These are phyloP conservation scores for Anthostomella pinea DNA, from an alignment of 2,329 filamentous ascomycete genomes.

Conservation along the genomic window DNA sequence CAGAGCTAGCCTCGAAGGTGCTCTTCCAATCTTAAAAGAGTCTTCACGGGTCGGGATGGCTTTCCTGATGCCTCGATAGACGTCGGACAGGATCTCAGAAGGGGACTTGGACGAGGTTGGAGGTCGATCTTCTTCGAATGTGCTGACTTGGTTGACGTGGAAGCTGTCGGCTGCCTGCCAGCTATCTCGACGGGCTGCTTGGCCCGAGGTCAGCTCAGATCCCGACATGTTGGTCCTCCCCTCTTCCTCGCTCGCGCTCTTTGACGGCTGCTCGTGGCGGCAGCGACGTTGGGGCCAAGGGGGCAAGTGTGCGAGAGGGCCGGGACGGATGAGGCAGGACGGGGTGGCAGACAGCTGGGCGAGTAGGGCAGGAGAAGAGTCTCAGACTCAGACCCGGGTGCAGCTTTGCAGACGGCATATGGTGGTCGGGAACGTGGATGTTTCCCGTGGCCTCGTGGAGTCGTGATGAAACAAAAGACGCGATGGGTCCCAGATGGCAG, in stretches of 20 bases:
- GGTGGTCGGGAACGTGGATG: not conserved
- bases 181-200: slow-evolving; percentile 26
- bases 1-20: slow-evolving; percentile 42
- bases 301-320: slow-evolving; percentile 6
- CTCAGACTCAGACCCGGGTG: not conserved
- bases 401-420: no score
- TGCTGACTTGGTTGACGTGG: slow-evolving; percentile 35
- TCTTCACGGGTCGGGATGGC: slow-evolving; percentile 44
- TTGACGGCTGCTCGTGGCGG: slow-evolving; percentile 1
- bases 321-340: no score
- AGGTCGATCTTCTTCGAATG: slow-evolving; percentile 33
- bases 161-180: slow-evolving; percentile 40
- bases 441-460: slow-evolving; percentile 7
- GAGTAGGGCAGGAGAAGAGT: not conserved
- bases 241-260: slow-evolving; percentile 5
- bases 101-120: slow-evolving; percentile 36
- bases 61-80: slow-evolving; percentile 51
- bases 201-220: slow-evolving; percentile 28
- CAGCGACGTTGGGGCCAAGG: not conserved
- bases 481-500: slow-evolving; percentile 6
- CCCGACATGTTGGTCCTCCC: slow-evolving; percentile 22
- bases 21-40: slow-evolving; percentile 40
- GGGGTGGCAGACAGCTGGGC: slow-evolving; percentile 6
- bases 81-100: slow-evolving; percentile 49
- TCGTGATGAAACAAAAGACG: slow-evolving; percentile 15